Base-by-base conservation (phyloP, 768 basidiomycete genomes). In the Psilocybe cubensis region DNA sequence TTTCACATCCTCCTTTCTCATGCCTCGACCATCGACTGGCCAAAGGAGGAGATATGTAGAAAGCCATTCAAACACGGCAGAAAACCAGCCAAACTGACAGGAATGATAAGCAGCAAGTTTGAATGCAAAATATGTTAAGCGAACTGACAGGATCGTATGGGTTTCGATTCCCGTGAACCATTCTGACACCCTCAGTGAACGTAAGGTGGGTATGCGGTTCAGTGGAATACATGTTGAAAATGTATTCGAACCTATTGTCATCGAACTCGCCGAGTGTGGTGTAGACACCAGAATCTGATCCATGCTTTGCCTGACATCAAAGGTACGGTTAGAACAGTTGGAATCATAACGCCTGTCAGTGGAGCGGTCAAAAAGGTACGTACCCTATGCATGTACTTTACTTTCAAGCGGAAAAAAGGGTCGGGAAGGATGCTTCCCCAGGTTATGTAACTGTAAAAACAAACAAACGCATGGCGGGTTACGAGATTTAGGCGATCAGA, bases 91-190 rank as follows among this genome's bases (percentile, higher is more conserved):
- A 59, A 78, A 78, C 78, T 80, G n/a, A 48, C 17, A 35, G 18
- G 12, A 10, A 50, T 8, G 24, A 25, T 17, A 46, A 20, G 35
- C 20, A 9, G 44, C 11, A 48, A 21, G 11, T 52, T n/a, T 25
- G 4, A 7, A 20, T 25, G 3, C 20, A 25, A 5, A 41, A 46
- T 51, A 18, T 20, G 12, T 21, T 35, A n/a, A 42, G 38, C 10
- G n/a, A 31, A 67, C 73, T 52, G 35, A 79, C 78, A 0, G 62
- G 60, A 59, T 80, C 79, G 46, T 64, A 79, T 0, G 68, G 59
- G 48, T 78, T 72, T 54, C 74, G 72, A 51, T 79, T 77, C 1
- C 74, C 76, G 28, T 71, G 70, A 28, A 79, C 20, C 78, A 81
- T 80, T 7, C 65, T 61, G 8, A 77, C 61, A n/a, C 71, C 69